Evolutionary conservation across 257 asterid species (phyloP).

Genomic region (Scutellaria barbata): DNA sequence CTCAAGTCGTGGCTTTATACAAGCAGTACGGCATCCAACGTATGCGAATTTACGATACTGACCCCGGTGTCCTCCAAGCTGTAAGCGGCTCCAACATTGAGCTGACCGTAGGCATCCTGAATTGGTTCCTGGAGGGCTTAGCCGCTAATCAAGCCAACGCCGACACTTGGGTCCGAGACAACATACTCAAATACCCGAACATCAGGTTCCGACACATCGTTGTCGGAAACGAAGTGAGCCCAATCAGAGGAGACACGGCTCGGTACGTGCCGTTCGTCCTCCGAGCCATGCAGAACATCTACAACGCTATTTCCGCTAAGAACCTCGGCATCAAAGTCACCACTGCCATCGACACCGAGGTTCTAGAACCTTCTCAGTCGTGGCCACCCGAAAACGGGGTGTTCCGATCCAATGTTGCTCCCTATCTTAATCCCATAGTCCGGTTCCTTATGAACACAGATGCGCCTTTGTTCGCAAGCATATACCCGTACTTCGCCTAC

Average conservation of each 20-base stretch:
- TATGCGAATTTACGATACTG: constrained; percentile 40
- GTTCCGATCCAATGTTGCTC: constrained; percentile 14
- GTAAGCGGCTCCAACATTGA: constrained; percentile 15
- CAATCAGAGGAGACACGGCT: background rate
- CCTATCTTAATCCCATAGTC: constrained; percentile 26
- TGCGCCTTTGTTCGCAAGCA: constrained; percentile 29
- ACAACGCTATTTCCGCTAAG: constrained; percentile 20
- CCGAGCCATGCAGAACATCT: constrained; percentile 33
- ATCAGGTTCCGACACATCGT: constrained; percentile 33
- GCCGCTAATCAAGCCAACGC: constrained; percentile 37
- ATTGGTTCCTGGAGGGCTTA: constrained; percentile 11
- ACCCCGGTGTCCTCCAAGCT: constrained; percentile 34
- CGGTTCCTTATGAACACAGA: background rate
- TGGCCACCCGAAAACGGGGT: constrained; percentile 20
- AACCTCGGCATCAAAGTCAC: constrained; percentile 33
- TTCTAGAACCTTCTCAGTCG: background rate
- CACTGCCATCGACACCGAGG: background rate
- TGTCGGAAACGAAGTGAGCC: constrained; percentile 46
- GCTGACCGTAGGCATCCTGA: constrained; percentile 31
- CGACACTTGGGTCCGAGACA: constrained; percentile 38
- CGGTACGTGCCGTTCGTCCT: constrained; percentile 22
- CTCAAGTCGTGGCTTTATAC: constrained; percentile 35
- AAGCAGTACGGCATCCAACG: constrained; percentile 31
- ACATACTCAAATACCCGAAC: constrained; percentile 1
- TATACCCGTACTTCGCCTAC: constrained; percentile 37